Percentiles rank a stretch among this genome's conserved stretches.
phyloP scores from a whole-genome alignment of 805 yeast genomes.

The Monosporozyma aquatica region DNA sequence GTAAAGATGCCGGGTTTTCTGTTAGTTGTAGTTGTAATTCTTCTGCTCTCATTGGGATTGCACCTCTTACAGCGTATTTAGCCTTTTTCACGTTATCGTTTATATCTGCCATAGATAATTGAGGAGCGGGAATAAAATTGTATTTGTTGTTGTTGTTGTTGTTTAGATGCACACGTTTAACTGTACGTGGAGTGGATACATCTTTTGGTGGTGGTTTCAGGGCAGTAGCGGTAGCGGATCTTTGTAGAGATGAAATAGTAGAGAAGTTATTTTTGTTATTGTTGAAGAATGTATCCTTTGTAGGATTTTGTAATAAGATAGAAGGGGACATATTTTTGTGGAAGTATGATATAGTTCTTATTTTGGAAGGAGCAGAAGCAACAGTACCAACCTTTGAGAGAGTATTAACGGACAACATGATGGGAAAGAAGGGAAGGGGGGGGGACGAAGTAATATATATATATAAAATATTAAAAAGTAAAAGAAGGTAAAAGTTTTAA shows the following conservation, averaged over 20 bases:
- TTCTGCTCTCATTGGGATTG: conserved; percentile 89
- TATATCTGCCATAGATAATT: conserved; percentile 42
- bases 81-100: conserved; percentile 74
- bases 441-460: too few relatives aligned
- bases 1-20: conserved; percentile 51
- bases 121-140: conserved; percentile 26
- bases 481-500: too few relatives aligned
- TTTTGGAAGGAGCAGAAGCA: background rate
- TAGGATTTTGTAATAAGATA: background rate
- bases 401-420: too few relatives aligned
- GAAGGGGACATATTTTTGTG: background rate
- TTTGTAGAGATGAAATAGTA: background rate
- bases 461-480: too few relatives aligned
- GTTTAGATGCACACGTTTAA: conserved; percentile 1
- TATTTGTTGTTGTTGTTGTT: background rate
- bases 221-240: background rate
- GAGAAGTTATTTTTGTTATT: conserved; percentile 1
- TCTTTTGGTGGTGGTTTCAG: too few relatives aligned
- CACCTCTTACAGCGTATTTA: conserved; percentile 93
- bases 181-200: background rate
- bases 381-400: too few relatives aligned
- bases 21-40: conserved; percentile 54
- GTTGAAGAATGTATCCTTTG: background rate
- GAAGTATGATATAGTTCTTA: background rate
- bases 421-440: too few relatives aligned